Conservation (phyloP, 352 stramenopile genomes). For the Pythium brassicae region DNA sequence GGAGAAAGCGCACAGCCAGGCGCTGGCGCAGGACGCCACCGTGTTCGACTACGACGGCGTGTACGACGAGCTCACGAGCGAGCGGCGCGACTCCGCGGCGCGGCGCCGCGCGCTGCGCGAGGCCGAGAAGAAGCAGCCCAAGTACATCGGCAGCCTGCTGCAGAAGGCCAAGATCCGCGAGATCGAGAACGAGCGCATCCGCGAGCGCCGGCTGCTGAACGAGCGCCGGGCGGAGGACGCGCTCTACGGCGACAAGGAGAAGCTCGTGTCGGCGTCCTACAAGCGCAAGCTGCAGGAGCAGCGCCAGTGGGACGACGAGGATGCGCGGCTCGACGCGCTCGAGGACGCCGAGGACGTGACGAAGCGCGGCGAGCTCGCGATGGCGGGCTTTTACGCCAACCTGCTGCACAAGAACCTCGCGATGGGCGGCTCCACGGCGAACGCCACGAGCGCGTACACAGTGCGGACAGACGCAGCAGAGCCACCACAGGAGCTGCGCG, state of each 20-base stretch:
- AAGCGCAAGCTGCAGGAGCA: conserved; percentile 90
- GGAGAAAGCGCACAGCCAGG: conserved; percentile 44
- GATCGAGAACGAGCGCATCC: conserved; percentile 87
- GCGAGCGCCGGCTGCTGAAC: conserved; percentile 79
- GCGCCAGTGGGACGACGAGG: conserved; percentile 84
- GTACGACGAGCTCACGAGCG: conserved; percentile 82
- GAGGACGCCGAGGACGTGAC: conserved; percentile 74
- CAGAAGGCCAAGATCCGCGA: conserved; percentile 88
- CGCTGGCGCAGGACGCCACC: conserved; percentile 68
- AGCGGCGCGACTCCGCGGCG: conserved; percentile 26
- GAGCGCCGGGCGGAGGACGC: conserved; percentile 82
- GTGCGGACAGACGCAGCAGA: conserved; percentile 14
- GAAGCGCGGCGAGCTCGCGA: conserved; percentile 64
- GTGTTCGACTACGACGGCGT: conserved; percentile 91
- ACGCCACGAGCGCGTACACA: conserved; percentile 84
- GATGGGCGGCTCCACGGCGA: conserved; percentile 73
- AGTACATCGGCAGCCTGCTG: conserved; percentile 89
- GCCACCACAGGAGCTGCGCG: conserved; percentile 3
- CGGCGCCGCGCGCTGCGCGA: conserved; percentile 44
- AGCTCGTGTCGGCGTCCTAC: conserved; percentile 89
- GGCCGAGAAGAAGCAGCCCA: conserved; percentile 66
- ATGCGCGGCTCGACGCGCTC: conserved; percentile 53
- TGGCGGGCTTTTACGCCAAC: conserved; percentile 90
- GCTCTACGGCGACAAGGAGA: conserved; percentile 84
- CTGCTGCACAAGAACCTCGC: conserved; percentile 90